phyloP scores from a whole-genome alignment of 139 green algal genomes.

The Micractinium conductrix region DNA sequence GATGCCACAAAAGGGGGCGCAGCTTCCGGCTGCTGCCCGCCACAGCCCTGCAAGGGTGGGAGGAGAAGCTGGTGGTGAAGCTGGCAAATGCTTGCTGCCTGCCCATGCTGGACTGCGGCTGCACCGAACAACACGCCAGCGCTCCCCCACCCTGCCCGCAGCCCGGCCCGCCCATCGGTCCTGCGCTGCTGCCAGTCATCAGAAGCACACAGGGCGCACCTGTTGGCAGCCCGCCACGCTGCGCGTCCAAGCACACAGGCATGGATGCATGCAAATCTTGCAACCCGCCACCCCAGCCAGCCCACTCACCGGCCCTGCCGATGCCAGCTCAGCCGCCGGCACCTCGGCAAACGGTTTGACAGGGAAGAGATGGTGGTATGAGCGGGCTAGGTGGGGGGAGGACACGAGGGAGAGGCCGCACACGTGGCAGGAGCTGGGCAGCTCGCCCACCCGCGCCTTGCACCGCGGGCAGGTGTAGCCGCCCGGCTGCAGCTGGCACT shows the following conservation, averaged over 20 bases:
- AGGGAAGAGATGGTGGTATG: constrained; percentile 99
- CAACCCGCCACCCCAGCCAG: too few relatives aligned
- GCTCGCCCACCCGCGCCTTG: constrained; percentile 68
- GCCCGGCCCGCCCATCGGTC: too few relatives aligned
- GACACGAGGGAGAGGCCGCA: constrained; percentile 96
- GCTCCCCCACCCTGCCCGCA: too few relatives aligned
- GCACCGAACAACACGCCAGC: too few relatives aligned
- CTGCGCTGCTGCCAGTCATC: too few relatives aligned
- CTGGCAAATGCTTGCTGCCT: too few relatives aligned
- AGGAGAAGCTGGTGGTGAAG: not conserved
- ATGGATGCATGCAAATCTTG: too few relatives aligned
- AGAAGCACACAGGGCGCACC: too few relatives aligned
- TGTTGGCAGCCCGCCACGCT: too few relatives aligned
- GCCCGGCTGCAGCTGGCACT: constrained; percentile 62
- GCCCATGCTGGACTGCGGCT: too few relatives aligned
- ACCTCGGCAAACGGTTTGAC: constrained; percentile 82
- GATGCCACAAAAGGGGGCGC: not conserved
- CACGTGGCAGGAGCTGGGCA: constrained; percentile 90
- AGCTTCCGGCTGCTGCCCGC: not conserved
- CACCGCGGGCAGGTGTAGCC: constrained; percentile 84
- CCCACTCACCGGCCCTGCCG: constrained; percentile 2
- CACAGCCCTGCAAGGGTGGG: constrained; percentile 18
- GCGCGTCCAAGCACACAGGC: too few relatives aligned
- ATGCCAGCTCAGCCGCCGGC: constrained; percentile 1
- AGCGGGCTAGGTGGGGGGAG: constrained; percentile 93